These are phyloP conservation scores for Nannizzia gypsea DNA, from an alignment of 2,329 filamentous ascomycete genomes.

Conservation along the genomic window DNA sequence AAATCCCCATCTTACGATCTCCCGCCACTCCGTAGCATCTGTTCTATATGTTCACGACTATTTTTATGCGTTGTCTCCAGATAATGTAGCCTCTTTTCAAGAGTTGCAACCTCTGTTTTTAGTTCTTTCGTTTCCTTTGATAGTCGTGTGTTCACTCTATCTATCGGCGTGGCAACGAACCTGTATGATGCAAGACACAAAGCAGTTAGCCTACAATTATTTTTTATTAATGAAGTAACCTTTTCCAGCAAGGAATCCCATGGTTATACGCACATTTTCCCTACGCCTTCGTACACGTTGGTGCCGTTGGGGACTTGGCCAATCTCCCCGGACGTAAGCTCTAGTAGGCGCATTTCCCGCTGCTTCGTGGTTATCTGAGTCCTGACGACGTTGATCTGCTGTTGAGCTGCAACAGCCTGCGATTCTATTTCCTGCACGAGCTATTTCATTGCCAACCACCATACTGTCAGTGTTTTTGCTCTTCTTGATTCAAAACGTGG, in stretches of 20 bases:
- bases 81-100: conserved; percentile 84
- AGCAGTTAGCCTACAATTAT: neutral
- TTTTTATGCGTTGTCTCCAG: conserved; percentile 93
- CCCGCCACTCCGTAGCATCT: conserved; percentile 57
- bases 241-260: neutral
- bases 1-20: conserved; percentile 16
- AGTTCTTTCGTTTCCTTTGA: conserved; percentile 61
- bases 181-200: conserved; percentile 36
- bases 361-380: conserved; percentile 76
- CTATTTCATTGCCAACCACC: conserved; percentile 38
- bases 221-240: neutral
- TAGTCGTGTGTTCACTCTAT: conserved; percentile 63
- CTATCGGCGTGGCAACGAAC: conserved; percentile 72
- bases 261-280: conserved; percentile 66
- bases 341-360: conserved; percentile 75
- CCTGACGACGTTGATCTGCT: conserved; percentile 79
- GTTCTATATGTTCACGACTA: conserved; percentile 78
- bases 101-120: conserved; percentile 63
- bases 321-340: conserved; percentile 76
- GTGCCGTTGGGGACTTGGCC: conserved; percentile 62
- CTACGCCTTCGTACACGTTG: conserved; percentile 84
- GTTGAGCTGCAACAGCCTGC: conserved; percentile 75
- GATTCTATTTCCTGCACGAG: conserved; percentile 87
- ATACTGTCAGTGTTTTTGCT: neutral
- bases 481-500: neutral